phyloP scores from a whole-genome alignment of 495 filamentous ascomycete genomes.

The Penicillium maclennaniae region DNA sequence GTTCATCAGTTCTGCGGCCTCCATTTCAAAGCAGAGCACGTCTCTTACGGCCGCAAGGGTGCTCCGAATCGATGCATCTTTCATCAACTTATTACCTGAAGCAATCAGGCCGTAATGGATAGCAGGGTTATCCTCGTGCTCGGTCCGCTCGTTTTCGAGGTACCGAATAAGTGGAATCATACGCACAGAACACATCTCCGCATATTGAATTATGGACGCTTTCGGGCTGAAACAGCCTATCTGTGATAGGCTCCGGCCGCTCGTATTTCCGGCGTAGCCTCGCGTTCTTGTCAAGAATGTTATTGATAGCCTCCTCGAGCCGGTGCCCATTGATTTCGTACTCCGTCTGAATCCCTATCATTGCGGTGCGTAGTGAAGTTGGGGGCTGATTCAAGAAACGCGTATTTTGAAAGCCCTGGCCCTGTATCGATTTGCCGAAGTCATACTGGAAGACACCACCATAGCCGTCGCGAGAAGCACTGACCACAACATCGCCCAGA shows the following conservation, averaged over 20 bases:
- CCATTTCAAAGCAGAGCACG: constrained; percentile 28
- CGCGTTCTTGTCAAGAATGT: constrained; percentile 9
- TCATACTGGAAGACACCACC: background rate
- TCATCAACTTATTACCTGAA: constrained; percentile 23
- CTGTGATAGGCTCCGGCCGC: background rate
- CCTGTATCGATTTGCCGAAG: background rate
- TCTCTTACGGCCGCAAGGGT: background rate
- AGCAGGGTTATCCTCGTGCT: constrained; percentile 23
- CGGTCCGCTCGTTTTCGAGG: background rate
- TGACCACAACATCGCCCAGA: constrained; percentile 19
- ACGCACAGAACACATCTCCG: too few species aligned
- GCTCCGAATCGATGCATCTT: constrained; percentile 5
- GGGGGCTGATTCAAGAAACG: background rate
- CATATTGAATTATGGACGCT: too few species aligned
- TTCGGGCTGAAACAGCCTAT: background rate
- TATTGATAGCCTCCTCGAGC: constrained; percentile 2
- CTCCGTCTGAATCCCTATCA: background rate
- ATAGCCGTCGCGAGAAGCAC: background rate
- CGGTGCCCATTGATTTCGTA: constrained; percentile 15
- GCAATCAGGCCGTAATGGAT: constrained; percentile 7
- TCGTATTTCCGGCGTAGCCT: background rate
- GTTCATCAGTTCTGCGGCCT: constrained; percentile 29
- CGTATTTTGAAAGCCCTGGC: background rate
- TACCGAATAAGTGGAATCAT: too few species aligned
- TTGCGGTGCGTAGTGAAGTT: background rate